Base-by-base conservation (phyloP, 2,329 filamentous ascomycete species). In the Gremmenia infestans region DNA sequence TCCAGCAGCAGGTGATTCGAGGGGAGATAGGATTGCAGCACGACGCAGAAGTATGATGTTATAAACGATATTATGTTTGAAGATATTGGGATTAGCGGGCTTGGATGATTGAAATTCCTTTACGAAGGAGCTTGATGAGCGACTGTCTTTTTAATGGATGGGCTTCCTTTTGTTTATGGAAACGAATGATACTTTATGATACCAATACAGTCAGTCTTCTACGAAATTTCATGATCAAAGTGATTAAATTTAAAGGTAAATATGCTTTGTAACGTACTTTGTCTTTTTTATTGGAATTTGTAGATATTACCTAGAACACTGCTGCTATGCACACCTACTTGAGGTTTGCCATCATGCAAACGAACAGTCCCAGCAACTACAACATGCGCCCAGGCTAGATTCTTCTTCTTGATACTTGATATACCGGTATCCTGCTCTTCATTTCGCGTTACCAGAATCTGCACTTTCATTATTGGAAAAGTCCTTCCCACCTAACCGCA, bases 41-140 rank as follows among this genome's bases (percentile, higher is more conserved):
- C 60, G 69, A 45, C 67, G 69, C 51, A 63, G 66, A 57, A 71
- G 69, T 51, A 71, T 69, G 69, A 70, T 71, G 68, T 59, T 70
- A 69, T 71, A 65, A 69, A 61, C 56, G 60, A 57, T 17, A 25
- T 58, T 48, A 52, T 43, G 54, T 40, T n/a, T 40, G 15, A 40
- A 46, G 42, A 59, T 45, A 43, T 12, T 32, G 43, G 42, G 57
- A 60, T 58, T 50, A 43, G 50, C 43, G 50, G 42, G 57, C 36
- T 64, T 60, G 61, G 63, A 62, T 61, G 47, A 53, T 59, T 22
- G 58, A 52, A 60, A 55, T 65, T 60, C 48, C 55, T 45, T 60
- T 56, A 54, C 28, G n/a, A n/a, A 2, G 45, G 23, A 55, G 35
- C 40, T 53, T 48, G 43, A 55, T 36, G 23, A 40, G 48, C 50